phyloP scores from a whole-genome alignment of 768 basidiomycete species.

The Asterophora lycoperdoides region DNA sequence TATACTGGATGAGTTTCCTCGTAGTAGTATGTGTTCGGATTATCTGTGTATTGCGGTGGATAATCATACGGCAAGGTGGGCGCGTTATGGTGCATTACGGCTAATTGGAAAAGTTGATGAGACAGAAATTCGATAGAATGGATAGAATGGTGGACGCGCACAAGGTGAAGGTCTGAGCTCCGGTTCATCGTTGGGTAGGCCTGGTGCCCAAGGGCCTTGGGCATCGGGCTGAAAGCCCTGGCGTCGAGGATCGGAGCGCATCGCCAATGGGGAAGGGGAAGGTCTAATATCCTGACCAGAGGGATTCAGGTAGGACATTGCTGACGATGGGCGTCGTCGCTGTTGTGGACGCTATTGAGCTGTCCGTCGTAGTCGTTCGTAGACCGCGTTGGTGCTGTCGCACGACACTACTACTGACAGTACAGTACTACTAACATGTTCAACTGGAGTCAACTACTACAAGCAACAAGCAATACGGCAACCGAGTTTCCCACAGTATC shows the following conservation, averaged over 20 bases:
- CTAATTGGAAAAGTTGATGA: slow-evolving; percentile 1
- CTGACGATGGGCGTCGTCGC: background rate
- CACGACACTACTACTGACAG: background rate
- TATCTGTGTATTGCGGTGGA: slow-evolving; percentile 29
- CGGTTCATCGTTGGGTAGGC: slow-evolving; percentile 17
- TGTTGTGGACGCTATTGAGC: too few relatives aligned
- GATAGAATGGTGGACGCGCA: slow-evolving; percentile 13
- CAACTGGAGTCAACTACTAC: background rate
- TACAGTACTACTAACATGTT: too few relatives aligned
- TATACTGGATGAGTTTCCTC: slow-evolving; percentile 29
- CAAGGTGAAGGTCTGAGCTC: slow-evolving; percentile 15
- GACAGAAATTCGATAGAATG: slow-evolving; percentile 1
- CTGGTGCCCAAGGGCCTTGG: slow-evolving; percentile 15
- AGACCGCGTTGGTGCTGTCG: background rate
- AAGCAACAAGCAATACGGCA: background rate
- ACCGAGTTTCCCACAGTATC: slow-evolving; percentile 16
- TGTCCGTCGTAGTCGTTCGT: slow-evolving; percentile 1
- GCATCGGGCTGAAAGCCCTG: slow-evolving; percentile 12
- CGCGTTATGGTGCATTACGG: slow-evolving; percentile 40
- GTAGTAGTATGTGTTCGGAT: slow-evolving; percentile 32
- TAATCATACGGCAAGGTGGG: slow-evolving; percentile 40
- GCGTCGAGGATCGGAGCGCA: slow-evolving; percentile 13
- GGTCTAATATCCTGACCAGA: slow-evolving; percentile 25
- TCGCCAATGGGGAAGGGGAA: slow-evolving; percentile 9
- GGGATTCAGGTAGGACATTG: slow-evolving; percentile 30